These are phyloP conservation scores for Leccinum subrobustum DNA, from an alignment of 1,284 basidiomycete genomes.

Conservation along the genomic window DNA sequence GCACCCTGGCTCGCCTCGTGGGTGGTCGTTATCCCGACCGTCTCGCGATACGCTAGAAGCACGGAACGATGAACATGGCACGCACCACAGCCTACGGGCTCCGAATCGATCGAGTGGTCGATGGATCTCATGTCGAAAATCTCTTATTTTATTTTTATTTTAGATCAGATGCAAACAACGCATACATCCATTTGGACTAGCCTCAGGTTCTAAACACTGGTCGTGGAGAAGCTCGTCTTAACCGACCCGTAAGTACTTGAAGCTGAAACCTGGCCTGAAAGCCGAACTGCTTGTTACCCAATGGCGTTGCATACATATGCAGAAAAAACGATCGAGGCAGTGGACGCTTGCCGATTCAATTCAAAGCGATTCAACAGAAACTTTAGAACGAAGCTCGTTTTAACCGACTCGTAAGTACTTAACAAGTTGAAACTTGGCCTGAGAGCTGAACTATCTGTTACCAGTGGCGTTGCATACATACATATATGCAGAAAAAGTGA, in stretches of 20 bases:
- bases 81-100: neutral
- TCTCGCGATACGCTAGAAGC: neutral
- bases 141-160: neutral
- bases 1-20: constrained; percentile 3
- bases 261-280: neutral
- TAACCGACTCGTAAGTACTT: neutral
- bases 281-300: neutral
- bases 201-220: neutral
- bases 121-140: neutral
- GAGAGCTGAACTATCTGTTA: neutral
- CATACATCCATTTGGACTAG: neutral
- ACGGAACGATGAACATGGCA: neutral
- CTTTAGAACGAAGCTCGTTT: too few species aligned
- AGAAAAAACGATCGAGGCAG: neutral
- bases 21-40: neutral
- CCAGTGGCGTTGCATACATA: neutral
- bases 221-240: neutral
- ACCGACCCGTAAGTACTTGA: too few species aligned
- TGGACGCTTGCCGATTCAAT: too few species aligned
- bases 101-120: neutral
- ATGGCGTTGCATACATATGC: neutral
- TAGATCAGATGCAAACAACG: neutral
- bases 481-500: neutral
- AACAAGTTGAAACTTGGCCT: neutral
- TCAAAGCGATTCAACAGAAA: too few species aligned